Base-by-base conservation (phyloP, 371 early-diverging fungal species). In the Chytridiales sp. region DNA sequence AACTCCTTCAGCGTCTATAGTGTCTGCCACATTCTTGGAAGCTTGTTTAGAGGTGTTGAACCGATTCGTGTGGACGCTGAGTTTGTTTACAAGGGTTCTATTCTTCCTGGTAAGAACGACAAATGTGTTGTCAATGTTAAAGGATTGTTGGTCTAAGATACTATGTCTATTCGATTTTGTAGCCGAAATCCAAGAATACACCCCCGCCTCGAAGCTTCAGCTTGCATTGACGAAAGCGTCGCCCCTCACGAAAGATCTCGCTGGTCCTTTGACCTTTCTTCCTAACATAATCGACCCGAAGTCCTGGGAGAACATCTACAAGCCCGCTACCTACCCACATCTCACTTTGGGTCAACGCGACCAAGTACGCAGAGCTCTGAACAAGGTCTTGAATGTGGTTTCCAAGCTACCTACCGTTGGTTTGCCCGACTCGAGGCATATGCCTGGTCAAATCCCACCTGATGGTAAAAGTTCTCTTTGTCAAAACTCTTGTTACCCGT, bases 1-100 rank as follows among this genome's bases (percentile, higher is more conserved):
- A 54, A 54, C 42, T 54, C 54, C 3, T 54, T 54, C 41, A 54
- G 42, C 54, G 54, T 54, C 4, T 54, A 54, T 30, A 41, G 41
- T 4, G 41, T 54, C 22, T 24, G 19, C 19, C 54, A 54, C 29
- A 54, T 54, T 27, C 35, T 54, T 9, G 54, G 42, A 41, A 29
- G 54, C 6, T 21, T 54, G 21, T 54, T 54, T 27, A 41, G 22
- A 36, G 54, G 54, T 9, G 41, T 26, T 21, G 24, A 26, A 24
- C 4, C 5, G 13, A 42, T 42, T 13, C 41, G n/a, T n/a, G n/a
- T n/a, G n/a, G n/a, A n/a, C n/a, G n/a, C 39, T 21, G 54, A 54
- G 27, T 29, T 54, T 3, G 41, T 41, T 26, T 54, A 42, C 41
- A 54, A 41, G 27, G 36, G 36, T 17, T 4, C 51, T 17, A 34